Evolutionary conservation across 2,329 filamentous ascomycete species (phyloP), one percentile per base, ranked within the genome.

Genomic region (Colletotrichum higginsianum): DNA sequence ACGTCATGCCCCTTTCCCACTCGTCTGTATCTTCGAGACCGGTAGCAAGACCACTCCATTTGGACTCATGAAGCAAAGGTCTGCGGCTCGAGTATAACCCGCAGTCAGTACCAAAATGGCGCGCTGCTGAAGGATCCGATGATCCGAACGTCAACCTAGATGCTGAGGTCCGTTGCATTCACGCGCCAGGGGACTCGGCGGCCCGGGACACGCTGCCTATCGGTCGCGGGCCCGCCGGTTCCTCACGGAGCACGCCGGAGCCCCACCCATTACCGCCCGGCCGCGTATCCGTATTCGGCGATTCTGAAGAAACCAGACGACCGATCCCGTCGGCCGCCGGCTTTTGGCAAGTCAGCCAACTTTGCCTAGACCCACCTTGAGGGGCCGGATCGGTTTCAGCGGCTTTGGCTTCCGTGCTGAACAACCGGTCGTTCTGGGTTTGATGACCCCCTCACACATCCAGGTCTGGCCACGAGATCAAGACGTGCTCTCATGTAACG

Each of bases 291-390:
- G 74, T 83, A 78, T 73, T 84, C 80, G 75, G 81, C 85, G 74
- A 88, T 81, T 80, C 88, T 88, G 81, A 88, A 88, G 85, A 85
- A 88, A 1, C 79, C 79, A 1, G 80, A 76, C 8, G 82, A 82
- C 18, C 30, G 30, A 35, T 35, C 30, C 82, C 82, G 68, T 83
- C 80, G 57, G 85, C 84, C 1, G 80, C 83, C 80, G 57, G 85
- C 84, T 0, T 80, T 82, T 21, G 80, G 75, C 3, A 86, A 83
- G 74, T 87, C 83, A 2, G 80, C 73, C 3, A 88, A 88, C 86
- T 73, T 86, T 85, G 73, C 82, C 81, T 67, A 87, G 76, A 78
- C 87, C 87, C 1, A 84, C 80, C 26, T 84, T 79, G 7, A 87
- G 82, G 86, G 86, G 1, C 86, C 85, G 75, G 84, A 85, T 77